phyloP scores from a whole-genome alignment of 768 basidiomycete genomes.

The Coprinopsis cinerea region DNA sequence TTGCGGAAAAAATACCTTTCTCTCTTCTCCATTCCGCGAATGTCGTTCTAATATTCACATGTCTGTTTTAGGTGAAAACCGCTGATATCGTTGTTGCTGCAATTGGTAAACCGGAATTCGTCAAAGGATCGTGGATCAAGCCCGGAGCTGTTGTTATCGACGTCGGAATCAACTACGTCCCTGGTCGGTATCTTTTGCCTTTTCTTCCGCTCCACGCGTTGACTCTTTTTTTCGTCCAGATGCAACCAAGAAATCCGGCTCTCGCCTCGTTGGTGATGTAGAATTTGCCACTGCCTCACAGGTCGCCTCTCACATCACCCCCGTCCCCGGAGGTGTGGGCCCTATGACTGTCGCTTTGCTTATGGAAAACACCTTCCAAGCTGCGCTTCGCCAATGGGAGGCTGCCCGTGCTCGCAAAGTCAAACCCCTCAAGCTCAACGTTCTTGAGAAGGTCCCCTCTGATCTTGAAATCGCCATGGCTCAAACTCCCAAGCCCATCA shows the following conservation, averaged over 20 bases:
- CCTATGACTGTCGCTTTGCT: slow-evolving; percentile 99
- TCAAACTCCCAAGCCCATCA: slow-evolving; percentile 87
- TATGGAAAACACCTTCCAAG: slow-evolving; percentile 88
- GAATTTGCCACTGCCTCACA: slow-evolving; percentile 71
- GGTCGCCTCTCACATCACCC: slow-evolving; percentile 88
- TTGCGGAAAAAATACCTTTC: too few species aligned
- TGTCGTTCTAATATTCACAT: not conserved
- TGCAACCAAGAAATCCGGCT: slow-evolving; percentile 86
- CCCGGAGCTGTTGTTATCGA: slow-evolving; percentile 94
- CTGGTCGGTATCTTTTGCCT: slow-evolving; percentile 43
- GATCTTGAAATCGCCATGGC: slow-evolving; percentile 97
- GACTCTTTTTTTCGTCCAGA: slow-evolving; percentile 39
- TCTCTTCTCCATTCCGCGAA: not conserved
- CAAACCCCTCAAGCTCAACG: slow-evolving; percentile 71
- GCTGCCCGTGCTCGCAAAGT: slow-evolving; percentile 59
- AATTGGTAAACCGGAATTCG: slow-evolving; percentile 88
- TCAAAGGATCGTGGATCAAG: slow-evolving; percentile 94
- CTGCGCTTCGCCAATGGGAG: slow-evolving; percentile 80
- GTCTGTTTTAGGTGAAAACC: slow-evolving; percentile 52
- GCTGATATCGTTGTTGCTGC: slow-evolving; percentile 96
- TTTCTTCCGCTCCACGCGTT: not conserved
- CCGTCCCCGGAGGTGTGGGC: slow-evolving; percentile 97
- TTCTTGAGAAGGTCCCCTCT: slow-evolving; percentile 84
- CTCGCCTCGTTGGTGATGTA: slow-evolving; percentile 95
- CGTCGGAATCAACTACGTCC: slow-evolving; percentile 95